Evolutionary conservation across 257 asterid genomes (phyloP).

Genomic region (Lantana camara): DNA sequence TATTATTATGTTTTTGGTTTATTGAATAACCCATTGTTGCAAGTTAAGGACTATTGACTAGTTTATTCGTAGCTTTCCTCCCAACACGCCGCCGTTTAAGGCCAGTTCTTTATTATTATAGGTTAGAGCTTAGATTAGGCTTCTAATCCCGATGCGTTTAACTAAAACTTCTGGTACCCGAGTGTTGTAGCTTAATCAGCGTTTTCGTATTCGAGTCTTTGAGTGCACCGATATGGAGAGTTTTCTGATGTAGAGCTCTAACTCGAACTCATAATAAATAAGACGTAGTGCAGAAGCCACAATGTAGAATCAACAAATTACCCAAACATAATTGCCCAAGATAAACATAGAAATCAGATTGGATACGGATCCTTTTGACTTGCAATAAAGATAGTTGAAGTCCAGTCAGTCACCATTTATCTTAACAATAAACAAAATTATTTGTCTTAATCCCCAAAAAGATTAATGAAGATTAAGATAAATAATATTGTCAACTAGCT

Average conservation of each 20-base stretch:
- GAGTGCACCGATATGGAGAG: no score
- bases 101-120: slow-evolving; percentile 4
- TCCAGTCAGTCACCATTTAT: slow-evolving; percentile 35
- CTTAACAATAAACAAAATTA: slow-evolving; percentile 19
- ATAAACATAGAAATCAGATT: not conserved
- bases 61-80: not conserved
- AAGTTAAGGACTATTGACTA: slow-evolving; percentile 5
- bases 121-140: no score
- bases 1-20: slow-evolving; percentile 24
- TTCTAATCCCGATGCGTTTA: no score
- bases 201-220: no score
- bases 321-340: not conserved
- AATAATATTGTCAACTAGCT: not conserved
- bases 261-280: no score
- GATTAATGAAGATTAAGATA: slow-evolving; percentile 1
- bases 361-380: slow-evolving; percentile 3
- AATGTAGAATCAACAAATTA: not conserved
- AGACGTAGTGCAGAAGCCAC: no score
- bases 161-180: no score
- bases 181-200: no score
- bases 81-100: slow-evolving; percentile 16
- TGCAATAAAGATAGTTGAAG: slow-evolving; percentile 22
- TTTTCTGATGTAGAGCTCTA: no score
- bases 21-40: slow-evolving; percentile 27
- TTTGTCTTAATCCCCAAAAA: slow-evolving; percentile 17